A percentile compares a stretch with the other conserved stretches of the same genome.
Evolutionary conservation across 768 basidiomycete species (phyloP).

Genomic region (Mycena rosella): DNA sequence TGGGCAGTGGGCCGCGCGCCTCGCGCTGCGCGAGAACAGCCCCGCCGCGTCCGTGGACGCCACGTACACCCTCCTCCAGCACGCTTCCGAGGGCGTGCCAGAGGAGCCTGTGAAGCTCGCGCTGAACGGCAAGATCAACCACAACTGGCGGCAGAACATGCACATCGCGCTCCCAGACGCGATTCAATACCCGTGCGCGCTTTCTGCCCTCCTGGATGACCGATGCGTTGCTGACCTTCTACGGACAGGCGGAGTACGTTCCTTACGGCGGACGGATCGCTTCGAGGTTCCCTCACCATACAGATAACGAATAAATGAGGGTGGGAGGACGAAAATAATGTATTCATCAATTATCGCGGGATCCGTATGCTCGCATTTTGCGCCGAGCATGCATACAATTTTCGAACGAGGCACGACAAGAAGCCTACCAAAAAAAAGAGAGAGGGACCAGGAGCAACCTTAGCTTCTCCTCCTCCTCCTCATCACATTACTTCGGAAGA

Average conservation of each 20-base stretch:
- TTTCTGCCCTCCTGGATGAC: too few species aligned
- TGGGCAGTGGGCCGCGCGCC: conserved; percentile 32
- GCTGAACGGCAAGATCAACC: conserved; percentile 21
- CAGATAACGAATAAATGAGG: conserved; percentile 7
- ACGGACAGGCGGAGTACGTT: conserved; percentile 27
- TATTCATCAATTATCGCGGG: too few species aligned
- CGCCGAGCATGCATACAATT: too few species aligned
- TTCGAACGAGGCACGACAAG: too few species aligned
- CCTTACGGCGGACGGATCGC: conserved; percentile 31
- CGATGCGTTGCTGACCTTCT: conserved; percentile 2
- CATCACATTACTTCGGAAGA: too few species aligned
- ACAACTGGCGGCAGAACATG: background rate
- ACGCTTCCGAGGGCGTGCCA: background rate
- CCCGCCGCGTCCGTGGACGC: conserved; percentile 7
- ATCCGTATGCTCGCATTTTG: too few species aligned
- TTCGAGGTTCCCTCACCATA: conserved; percentile 30
- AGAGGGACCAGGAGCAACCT: too few species aligned
- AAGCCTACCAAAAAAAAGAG: too few species aligned
- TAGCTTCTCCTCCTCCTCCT: too few species aligned
- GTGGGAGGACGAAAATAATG: background rate
- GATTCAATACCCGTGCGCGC: conserved; percentile 33
- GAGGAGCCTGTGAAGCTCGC: conserved; percentile 16
- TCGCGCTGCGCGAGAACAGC: conserved; percentile 26
- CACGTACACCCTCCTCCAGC: conserved; percentile 13
- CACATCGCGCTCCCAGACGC: conserved; percentile 31